A percentile compares a stretch with the other conserved stretches of the same genome.
These are phyloP conservation scores for Naganishia kalamii DNA, from an alignment of 768 basidiomycete species.

Conservation along the genomic window DNA sequence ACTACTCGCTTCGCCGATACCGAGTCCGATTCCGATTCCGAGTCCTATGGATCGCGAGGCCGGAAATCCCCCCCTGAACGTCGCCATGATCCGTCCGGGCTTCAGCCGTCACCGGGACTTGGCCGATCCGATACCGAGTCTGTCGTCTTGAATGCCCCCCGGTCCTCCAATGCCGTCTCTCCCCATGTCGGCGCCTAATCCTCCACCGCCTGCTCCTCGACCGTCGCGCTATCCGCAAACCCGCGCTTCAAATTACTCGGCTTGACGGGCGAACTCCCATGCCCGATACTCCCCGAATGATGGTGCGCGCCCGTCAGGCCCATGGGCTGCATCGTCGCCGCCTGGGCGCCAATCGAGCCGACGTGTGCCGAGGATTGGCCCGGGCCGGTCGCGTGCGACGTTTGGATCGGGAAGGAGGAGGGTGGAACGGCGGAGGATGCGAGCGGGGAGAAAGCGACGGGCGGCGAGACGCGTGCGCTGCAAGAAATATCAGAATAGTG, in stretches of 20 bases:
- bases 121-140: no score
- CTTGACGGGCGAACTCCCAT: slow-evolving; percentile 17
- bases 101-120: no score
- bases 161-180: no score
- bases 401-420: slow-evolving; percentile 28
- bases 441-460: slow-evolving; percentile 19
- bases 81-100: no score
- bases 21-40: no score
- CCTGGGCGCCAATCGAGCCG: not conserved
- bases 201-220: slow-evolving; percentile 18
- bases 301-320: slow-evolving; percentile 2
- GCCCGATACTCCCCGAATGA: slow-evolving; percentile 1
- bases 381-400: slow-evolving; percentile 1
- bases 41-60: no score
- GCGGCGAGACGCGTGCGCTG: slow-evolving; percentile 14
- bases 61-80: no score
- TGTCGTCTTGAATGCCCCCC: no score
- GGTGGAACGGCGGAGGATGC: slow-evolving; percentile 18
- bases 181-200: slow-evolving; percentile 12
- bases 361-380: slow-evolving; percentile 6
- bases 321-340: not conserved
- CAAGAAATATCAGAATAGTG: not conserved
- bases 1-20: no score
- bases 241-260: slow-evolving; percentile 19
- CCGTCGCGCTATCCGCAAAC: not conserved